These are phyloP conservation scores for Thalassiosira allenii DNA, from an alignment of 352 stramenopile species.

Conservation along the genomic window DNA sequence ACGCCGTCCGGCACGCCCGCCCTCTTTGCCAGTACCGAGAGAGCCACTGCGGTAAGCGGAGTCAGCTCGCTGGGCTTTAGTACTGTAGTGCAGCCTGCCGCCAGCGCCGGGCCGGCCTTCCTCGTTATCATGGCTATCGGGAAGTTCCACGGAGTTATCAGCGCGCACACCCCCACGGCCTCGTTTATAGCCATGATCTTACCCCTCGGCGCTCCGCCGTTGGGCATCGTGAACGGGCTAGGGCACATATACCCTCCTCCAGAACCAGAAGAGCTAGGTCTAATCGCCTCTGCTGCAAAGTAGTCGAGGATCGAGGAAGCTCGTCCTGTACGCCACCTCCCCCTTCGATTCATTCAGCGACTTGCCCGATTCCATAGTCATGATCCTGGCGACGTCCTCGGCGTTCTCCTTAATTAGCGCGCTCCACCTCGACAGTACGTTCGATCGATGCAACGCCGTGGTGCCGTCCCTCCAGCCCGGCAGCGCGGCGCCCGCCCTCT, in stretches of 20 bases:
- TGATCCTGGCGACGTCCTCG: constrained; percentile 88
- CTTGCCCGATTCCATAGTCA: constrained; percentile 97
- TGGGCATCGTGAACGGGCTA: constrained; percentile 62
- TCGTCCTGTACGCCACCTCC: constrained; percentile 93
- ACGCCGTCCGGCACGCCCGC: constrained; percentile 80
- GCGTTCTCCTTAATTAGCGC: constrained; percentile 68
- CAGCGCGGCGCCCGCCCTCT: constrained; percentile 39
- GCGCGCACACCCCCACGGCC: constrained; percentile 93
- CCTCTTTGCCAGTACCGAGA: constrained; percentile 91
- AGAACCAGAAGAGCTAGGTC: constrained; percentile 74
- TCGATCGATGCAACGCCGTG: constrained; percentile 58
- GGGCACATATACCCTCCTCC: constrained; percentile 65
- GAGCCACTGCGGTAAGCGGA: constrained; percentile 93
- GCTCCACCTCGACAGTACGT: constrained; percentile 66
- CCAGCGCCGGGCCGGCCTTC: constrained; percentile 93
- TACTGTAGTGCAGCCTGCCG: constrained; percentile 93
- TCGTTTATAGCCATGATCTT: constrained; percentile 86
- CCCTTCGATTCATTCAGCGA: constrained; percentile 92
- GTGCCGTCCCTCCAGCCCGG: constrained; percentile 69
- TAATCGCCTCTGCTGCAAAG: constrained; percentile 94
- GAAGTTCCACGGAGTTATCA: constrained; percentile 99
- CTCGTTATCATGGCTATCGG: constrained; percentile 97
- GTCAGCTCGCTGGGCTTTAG: constrained; percentile 97
- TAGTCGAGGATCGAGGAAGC: constrained; percentile 95
- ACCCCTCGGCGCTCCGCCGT: constrained; percentile 58